Evolutionary conservation across 2,329 filamentous ascomycete genomes (phyloP).

Genomic region (Apiospora sp.): DNA sequence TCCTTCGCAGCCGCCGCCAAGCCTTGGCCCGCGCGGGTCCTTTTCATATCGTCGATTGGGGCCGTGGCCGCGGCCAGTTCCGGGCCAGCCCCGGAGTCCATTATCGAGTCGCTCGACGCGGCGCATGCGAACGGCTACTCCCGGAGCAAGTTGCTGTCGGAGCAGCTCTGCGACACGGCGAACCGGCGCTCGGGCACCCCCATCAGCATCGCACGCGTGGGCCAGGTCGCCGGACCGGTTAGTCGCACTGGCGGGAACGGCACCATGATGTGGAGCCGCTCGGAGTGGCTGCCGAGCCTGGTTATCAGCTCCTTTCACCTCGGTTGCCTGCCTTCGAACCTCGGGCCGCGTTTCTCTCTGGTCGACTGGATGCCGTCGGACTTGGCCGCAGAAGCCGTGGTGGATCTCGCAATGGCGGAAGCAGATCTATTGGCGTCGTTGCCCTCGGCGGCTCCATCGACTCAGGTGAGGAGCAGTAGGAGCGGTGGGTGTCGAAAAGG

Average conservation of each 20-base stretch:
- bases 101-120: not conserved
- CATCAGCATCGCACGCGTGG: conserved; percentile 39
- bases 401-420: not conserved
- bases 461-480: not conserved
- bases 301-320: conserved; percentile 46
- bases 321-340: conserved; percentile 43
- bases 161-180: conserved; percentile 38
- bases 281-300: conserved; percentile 50
- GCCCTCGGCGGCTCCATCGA: too few species aligned
- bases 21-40: not conserved
- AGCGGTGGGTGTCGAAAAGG: too few species aligned
- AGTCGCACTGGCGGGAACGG: conserved; percentile 26
- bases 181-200: conserved; percentile 26
- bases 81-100: not conserved
- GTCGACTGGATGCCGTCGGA: conserved; percentile 55
- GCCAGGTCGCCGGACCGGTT: conserved; percentile 37
- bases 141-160: conserved; percentile 40
- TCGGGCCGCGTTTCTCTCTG: conserved; percentile 38
- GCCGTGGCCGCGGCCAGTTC: not conserved
- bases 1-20: conserved; percentile 25
- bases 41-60: conserved; percentile 15
- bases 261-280: conserved; percentile 43
- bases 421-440: not conserved
- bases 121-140: conserved; percentile 36
- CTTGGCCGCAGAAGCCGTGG: conserved; percentile 15